Conservation (phyloP, 2,329 filamentous ascomycete species). For the Uncinocarpus reesii region DNA sequence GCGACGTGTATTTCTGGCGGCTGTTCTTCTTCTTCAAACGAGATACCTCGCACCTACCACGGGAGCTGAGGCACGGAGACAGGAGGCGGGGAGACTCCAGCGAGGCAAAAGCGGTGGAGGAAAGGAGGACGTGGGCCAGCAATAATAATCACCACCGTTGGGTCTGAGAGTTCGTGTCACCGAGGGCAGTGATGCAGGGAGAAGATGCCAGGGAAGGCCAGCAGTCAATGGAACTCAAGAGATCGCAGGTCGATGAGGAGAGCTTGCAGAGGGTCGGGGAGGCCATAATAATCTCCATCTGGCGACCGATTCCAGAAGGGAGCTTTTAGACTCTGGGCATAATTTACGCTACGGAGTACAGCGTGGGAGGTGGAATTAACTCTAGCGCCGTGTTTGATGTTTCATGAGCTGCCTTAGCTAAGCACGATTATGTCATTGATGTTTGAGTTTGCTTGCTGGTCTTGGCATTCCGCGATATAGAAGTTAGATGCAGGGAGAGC, state of each 20-base stretch:
- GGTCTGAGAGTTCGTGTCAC: slow-evolving; percentile 5
- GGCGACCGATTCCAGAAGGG: slow-evolving; percentile 1
- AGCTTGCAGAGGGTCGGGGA: slow-evolving; percentile 6
- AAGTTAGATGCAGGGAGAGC: too few species aligned
- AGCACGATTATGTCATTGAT: background rate
- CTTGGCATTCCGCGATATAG: too few species aligned
- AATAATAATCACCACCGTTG: slow-evolving; percentile 1
- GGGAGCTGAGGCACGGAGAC: slow-evolving; percentile 1
- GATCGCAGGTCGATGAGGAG: background rate
- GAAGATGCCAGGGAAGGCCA: background rate
- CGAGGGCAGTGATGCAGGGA: slow-evolving; percentile 2
- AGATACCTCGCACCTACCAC: background rate
- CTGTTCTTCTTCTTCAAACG: background rate
- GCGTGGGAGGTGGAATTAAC: background rate
- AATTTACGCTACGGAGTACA: background rate
- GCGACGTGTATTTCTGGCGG: background rate
- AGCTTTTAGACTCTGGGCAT: slow-evolving; percentile 8
- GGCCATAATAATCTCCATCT: slow-evolving; percentile 3
- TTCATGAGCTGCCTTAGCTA: background rate
- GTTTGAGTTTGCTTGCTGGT: too few species aligned
- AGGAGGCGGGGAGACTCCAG: slow-evolving; percentile 12
- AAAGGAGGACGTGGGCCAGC: slow-evolving; percentile 3
- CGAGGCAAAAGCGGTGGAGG: slow-evolving; percentile 9
- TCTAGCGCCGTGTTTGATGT: background rate
- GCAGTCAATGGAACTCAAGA: background rate